Conservation (phyloP, 371 early-diverging fungal species). For the Smittium mucronatum region DNA sequence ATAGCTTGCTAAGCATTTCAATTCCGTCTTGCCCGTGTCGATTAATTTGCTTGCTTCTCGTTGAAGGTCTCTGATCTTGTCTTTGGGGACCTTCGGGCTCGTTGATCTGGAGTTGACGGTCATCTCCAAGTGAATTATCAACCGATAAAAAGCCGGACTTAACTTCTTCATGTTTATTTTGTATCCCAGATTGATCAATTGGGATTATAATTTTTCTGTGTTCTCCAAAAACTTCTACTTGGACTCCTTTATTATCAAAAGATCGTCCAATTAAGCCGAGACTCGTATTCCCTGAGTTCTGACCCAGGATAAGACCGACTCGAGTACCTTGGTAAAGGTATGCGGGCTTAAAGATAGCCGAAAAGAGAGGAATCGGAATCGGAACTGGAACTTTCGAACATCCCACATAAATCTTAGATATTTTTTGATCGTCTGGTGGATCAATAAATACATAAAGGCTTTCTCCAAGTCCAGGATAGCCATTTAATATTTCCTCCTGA, state of each 20-base stretch:
- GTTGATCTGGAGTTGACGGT: slow-evolving; percentile 22
- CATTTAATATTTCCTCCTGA: no score
- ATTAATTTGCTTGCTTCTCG: not conserved
- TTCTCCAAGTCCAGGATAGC: slow-evolving; percentile 28
- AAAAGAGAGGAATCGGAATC: slow-evolving; percentile 28
- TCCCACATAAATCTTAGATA: slow-evolving; percentile 37
- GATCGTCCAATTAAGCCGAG: slow-evolving; percentile 30
- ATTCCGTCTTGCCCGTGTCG: not conserved
- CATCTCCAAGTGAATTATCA: slow-evolving; percentile 27
- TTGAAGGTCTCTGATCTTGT: not conserved
- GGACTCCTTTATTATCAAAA: slow-evolving; percentile 18
- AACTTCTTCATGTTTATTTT: slow-evolving; percentile 22
- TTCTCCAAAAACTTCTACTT: slow-evolving; percentile 7
- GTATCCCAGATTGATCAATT: slow-evolving; percentile 21
- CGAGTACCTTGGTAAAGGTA: slow-evolving; percentile 33
- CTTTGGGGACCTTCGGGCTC: not conserved
- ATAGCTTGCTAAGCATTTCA: slow-evolving; percentile 9
- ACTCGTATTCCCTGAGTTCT: slow-evolving; percentile 25
- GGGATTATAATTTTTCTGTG: slow-evolving; percentile 17
- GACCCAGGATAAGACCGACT: slow-evolving; percentile 25
- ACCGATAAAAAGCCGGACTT: slow-evolving; percentile 23
- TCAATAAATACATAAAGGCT: slow-evolving; percentile 28
- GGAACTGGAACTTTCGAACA: slow-evolving; percentile 33
- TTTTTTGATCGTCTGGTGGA: slow-evolving; percentile 19
- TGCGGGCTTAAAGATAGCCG: slow-evolving; percentile 33